Base-by-base conservation (phyloP, 257 asterid species). In the Eustoma russellianum region DNA sequence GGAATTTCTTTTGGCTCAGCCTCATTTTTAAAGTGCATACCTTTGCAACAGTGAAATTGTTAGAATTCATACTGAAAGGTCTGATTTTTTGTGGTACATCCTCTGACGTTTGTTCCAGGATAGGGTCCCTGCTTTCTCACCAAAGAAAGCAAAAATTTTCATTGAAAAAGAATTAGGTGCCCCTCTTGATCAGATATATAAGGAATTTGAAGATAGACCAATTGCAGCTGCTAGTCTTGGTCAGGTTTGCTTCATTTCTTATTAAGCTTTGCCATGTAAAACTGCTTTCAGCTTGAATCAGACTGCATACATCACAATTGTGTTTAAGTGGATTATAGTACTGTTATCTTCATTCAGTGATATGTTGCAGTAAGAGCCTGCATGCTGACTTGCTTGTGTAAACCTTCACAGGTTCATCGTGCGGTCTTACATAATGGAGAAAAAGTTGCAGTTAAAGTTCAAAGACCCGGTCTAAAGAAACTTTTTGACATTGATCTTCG, bases 161-260 rank as follows among this genome's bases (percentile, higher is more conserved):
- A 74, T 91, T 33, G 88, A 91, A 48, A 87, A 62, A 73, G 98
- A 91, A 75, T 61, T 91, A 70, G 97, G 95, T 55, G 85, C 93
- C 56, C 93, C 97, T 13, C 62, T 87, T 38, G 55, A 74, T 53
- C 52, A 80, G 53, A 52, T 91, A 56, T 92, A 59, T 68, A 92
- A 59, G 86, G 93, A 73, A 73, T 91, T 91, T 56, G 98, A 91
- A 78, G 98, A 91, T 59, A 68, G 62, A 41, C 98, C 98, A 11
- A 85, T 91, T 70, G 97, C 98, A 54, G 97, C 98, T 67, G 98
- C 98, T 77, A 92, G 98, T 69, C 98, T 92, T 76, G 98, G 98
- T 77, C 98, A 92, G 98, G 97, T 77, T 79, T 81, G 77, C 62
- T 61, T 74, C 60, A 53, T 63, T 54, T 30, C 45, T 41, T 52